Evolutionary conservation across 345 rosid species (phyloP).

Genomic region (Eutrema japonicum): DNA sequence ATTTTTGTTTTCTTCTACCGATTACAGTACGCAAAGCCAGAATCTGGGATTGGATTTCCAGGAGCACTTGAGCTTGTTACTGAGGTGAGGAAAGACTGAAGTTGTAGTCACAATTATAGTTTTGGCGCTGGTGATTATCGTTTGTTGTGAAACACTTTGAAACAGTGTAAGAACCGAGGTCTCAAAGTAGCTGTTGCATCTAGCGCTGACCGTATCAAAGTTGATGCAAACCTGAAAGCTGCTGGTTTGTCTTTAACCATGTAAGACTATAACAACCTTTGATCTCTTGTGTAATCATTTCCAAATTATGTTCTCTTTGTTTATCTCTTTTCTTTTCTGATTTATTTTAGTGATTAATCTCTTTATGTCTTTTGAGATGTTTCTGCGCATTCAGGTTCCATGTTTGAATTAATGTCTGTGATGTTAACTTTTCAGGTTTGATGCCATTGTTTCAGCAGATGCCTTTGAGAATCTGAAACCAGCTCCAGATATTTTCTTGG

Average conservation of each 20-base stretch:
- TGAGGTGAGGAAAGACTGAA: conserved; percentile 52
- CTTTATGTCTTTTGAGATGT: background rate
- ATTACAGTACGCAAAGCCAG: conserved; percentile 86
- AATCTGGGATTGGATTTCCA: conserved; percentile 92
- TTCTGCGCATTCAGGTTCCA: too few species aligned
- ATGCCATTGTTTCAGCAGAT: conserved; percentile 97
- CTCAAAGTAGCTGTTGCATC: conserved; percentile 97
- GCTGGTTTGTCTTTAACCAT: conserved; percentile 73
- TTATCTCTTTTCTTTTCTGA: background rate
- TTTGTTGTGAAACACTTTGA: conserved; percentile 9
- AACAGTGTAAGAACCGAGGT: conserved; percentile 83
- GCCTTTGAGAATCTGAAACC: conserved; percentile 98
- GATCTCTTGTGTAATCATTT: background rate
- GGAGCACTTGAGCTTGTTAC: conserved; percentile 92
- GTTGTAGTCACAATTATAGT: background rate
- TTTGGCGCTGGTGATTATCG: background rate
- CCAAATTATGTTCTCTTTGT: background rate
- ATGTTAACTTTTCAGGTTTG: conserved; percentile 53
- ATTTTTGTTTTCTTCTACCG: background rate
- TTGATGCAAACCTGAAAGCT: conserved; percentile 91
- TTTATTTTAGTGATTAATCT: background rate
- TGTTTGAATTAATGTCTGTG: background rate
- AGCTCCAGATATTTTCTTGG: conserved; percentile 94
- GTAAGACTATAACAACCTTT: conserved; percentile 49
- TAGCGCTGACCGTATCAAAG: conserved; percentile 96